Conservation (phyloP, 176 grass and related monocot genomes). For the Eragrostis nindensis region DNA sequence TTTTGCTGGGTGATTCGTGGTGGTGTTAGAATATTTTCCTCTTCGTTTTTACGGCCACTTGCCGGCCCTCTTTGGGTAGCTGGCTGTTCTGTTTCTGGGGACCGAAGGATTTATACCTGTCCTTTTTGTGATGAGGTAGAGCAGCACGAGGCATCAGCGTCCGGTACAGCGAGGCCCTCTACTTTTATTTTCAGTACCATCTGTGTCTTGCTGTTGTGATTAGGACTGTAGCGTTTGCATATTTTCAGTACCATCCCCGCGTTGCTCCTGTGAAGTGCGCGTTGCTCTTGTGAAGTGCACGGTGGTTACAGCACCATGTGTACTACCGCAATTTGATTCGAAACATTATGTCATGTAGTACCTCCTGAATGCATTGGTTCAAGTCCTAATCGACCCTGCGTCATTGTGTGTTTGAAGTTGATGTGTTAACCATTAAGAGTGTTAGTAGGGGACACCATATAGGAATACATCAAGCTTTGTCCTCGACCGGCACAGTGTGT, state of each 20-base stretch:
- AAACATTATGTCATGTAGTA: neutral
- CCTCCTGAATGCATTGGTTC: neutral
- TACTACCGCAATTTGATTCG: neutral
- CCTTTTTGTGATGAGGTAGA: conserved; percentile 6
- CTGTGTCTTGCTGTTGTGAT: neutral
- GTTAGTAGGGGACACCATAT: neutral
- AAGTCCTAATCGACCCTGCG: neutral
- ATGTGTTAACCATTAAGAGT: neutral
- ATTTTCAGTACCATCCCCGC: no score
- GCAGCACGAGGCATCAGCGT: neutral
- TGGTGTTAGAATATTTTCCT: neutral
- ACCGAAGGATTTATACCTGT: conserved; percentile 9
- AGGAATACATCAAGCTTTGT: conserved; percentile 4
- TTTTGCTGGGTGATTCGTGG: neutral
- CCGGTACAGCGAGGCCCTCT: conserved; percentile 12
- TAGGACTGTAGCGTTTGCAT: neutral
- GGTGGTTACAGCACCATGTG: neutral
- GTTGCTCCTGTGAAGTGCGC: no score
- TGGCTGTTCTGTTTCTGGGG: neutral
- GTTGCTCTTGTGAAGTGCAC: neutral
- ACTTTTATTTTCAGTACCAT: neutral
- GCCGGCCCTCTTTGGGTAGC: conserved; percentile 17
- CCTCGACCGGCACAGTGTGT: neutral
- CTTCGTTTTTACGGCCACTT: neutral
- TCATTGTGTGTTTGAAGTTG: neutral